phyloP scores from a whole-genome alignment of 768 basidiomycete genomes.

The Serendipita sp. region DNA sequence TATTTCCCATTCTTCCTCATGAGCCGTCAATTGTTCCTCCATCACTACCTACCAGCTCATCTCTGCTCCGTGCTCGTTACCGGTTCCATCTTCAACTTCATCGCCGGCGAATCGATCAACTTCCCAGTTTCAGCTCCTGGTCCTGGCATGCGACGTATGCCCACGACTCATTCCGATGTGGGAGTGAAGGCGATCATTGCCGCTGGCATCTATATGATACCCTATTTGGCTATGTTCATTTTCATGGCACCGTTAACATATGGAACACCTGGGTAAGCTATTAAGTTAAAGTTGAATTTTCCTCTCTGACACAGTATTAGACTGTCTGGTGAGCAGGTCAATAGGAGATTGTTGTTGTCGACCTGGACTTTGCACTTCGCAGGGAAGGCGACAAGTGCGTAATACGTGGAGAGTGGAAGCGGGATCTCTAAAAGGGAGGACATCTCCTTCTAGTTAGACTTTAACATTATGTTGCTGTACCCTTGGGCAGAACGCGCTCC shows the following conservation, averaged over 20 bases:
- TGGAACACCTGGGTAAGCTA: constrained; percentile 78
- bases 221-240: constrained; percentile 47
- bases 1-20: constrained; percentile 97
- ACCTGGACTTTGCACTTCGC: constrained; percentile 94
- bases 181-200: constrained; percentile 60
- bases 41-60: constrained; percentile 96
- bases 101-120: constrained; percentile 80
- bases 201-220: constrained; percentile 36
- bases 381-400: background rate
- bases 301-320: constrained; percentile 25
- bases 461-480: background rate
- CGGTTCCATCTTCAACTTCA: constrained; percentile 79
- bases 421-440: background rate
- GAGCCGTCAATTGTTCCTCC: constrained; percentile 90
- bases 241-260: constrained; percentile 87
- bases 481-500: background rate
- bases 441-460: background rate
- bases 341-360: constrained; percentile 61
- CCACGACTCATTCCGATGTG: constrained; percentile 38
- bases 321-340: constrained; percentile 71
- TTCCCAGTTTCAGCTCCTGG: constrained; percentile 74
- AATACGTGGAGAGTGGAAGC: background rate
- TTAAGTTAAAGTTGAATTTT: constrained; percentile 2
- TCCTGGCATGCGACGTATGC: constrained; percentile 40
- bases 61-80: constrained; percentile 83